Conservation (phyloP, 352 stramenopile species). For the Phytopythium delawarense region DNA sequence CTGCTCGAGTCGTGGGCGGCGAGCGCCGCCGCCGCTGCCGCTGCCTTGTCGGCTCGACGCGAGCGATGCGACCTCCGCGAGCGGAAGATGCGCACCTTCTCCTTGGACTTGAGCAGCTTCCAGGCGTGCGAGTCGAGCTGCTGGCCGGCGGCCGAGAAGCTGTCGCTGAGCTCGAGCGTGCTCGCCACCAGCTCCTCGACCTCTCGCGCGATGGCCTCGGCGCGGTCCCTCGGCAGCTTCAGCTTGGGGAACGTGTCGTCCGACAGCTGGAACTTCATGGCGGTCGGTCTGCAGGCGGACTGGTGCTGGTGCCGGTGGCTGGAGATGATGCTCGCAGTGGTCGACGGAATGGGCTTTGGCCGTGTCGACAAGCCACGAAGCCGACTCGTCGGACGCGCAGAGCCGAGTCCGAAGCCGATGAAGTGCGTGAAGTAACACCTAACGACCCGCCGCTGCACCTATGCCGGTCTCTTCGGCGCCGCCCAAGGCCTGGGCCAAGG, state of each 20-base stretch:
- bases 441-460: background rate
- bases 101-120: conserved; percentile 37
- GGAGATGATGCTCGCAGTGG: background rate
- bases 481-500: too few species aligned
- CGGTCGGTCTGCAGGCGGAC: background rate
- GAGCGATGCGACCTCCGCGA: conserved; percentile 14
- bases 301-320: background rate
- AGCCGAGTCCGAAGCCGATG: background rate
- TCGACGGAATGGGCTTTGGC: background rate
- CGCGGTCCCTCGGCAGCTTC: conserved; percentile 17
- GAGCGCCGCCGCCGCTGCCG: background rate
- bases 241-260: conserved; percentile 26
- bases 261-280: conserved; percentile 34
- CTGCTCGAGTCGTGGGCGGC: background rate
- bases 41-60: background rate
- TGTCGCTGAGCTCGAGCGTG: conserved; percentile 29
- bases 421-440: background rate
- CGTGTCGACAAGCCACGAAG: too few species aligned
- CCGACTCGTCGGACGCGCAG: too few species aligned
- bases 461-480: background rate
- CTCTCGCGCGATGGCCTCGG: conserved; percentile 19
- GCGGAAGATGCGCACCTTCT: conserved; percentile 32
- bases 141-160: conserved; percentile 22
- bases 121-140: conserved; percentile 31
- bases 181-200: conserved; percentile 26